A percentile compares a stretch with the other conserved stretches of the same genome.
Evolutionary conservation across 2,329 filamentous ascomycete species (phyloP).

Genomic region (Diaporthe australafricana): DNA sequence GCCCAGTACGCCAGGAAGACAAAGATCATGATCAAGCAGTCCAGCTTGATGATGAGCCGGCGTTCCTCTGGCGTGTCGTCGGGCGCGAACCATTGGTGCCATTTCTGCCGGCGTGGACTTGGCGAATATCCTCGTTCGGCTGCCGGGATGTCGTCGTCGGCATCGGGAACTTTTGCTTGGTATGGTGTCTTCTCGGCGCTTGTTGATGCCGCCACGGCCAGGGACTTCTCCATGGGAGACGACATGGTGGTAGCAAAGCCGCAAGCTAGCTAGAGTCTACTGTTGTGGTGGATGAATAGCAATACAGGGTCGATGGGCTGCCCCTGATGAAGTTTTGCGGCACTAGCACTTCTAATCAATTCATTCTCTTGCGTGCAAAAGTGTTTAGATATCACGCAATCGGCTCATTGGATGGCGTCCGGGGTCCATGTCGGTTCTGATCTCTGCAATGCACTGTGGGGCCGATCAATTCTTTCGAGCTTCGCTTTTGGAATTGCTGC

Average conservation of each 20-base stretch:
- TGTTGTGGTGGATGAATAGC: neutral
- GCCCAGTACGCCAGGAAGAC: slow-evolving; percentile 52
- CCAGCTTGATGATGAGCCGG: slow-evolving; percentile 48
- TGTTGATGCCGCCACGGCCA: neutral
- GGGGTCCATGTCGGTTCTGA: neutral
- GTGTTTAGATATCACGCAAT: neutral
- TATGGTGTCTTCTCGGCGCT: neutral
- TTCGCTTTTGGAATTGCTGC: too few species aligned
- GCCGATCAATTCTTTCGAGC: neutral
- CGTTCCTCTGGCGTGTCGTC: slow-evolving; percentile 45
- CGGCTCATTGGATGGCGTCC: neutral
- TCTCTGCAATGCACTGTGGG: neutral
- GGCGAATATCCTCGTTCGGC: slow-evolving; percentile 18
- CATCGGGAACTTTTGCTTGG: neutral
- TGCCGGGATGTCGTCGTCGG: neutral
- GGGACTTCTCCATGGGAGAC: neutral
- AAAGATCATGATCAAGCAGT: slow-evolving; percentile 51
- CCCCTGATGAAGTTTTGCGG: neutral
- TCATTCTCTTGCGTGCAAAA: neutral
- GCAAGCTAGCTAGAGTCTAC: neutral
- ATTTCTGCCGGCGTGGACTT: slow-evolving; percentile 10
- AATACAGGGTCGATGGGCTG: neutral
- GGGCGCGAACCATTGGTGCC: slow-evolving; percentile 9
- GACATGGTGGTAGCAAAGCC: neutral
- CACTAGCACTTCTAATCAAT: neutral